A percentile compares a stretch with the other conserved stretches of the same genome.
Conservation (phyloP, 2,329 filamentous ascomycete genomes). For the Ilyonectria mors-panacis region DNA sequence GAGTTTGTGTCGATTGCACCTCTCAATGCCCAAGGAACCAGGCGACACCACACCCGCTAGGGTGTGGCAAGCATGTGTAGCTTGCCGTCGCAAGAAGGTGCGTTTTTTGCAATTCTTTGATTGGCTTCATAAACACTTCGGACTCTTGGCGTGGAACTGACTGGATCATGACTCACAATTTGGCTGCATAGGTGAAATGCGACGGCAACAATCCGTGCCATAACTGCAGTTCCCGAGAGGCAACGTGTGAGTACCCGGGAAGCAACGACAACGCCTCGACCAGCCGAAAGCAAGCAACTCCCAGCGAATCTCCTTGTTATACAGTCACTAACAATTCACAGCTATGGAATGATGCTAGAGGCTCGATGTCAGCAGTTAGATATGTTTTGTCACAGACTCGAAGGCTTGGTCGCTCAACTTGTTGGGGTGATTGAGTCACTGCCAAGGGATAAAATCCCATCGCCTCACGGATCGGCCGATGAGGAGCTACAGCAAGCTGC, state of each 20-base stretch:
- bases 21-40: conserved; percentile 11
- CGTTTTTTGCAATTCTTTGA: neutral
- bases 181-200: conserved; percentile 21
- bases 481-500: neutral
- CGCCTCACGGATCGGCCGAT: neutral
- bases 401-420: conserved; percentile 36
- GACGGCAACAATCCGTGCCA: conserved; percentile 29
- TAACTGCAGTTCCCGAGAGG: conserved; percentile 26
- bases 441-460: neutral
- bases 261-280: conserved; percentile 31
- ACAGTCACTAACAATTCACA: neutral
- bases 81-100: conserved; percentile 22
- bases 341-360: conserved; percentile 33
- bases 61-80: conserved; percentile 21
- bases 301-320: neutral
- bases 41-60: neutral
- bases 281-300: conserved; percentile 24
- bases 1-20: neutral
- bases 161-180: neutral
- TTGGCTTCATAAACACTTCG: neutral
- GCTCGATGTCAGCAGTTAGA: conserved; percentile 46
- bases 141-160: neutral
- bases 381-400: conserved; percentile 43
- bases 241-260: conserved; percentile 25
- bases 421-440: conserved; percentile 16